phyloP scores from a whole-genome alignment of 2,329 filamentous ascomycete genomes.

The Diaporthe sp. region DNA sequence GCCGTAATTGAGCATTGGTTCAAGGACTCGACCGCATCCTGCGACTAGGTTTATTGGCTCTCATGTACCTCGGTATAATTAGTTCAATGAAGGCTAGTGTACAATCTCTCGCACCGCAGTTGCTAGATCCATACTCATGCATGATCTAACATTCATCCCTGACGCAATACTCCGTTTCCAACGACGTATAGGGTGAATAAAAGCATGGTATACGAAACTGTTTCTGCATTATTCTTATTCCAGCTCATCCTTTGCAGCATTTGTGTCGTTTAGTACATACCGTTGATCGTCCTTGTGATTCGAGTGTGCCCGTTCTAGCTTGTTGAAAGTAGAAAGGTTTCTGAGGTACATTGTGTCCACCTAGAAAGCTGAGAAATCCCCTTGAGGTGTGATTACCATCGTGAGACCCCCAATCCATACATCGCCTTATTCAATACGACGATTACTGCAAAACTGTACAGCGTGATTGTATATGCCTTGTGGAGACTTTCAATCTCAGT shows the following conservation, averaged over 20 bases:
- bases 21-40: background rate
- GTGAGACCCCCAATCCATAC: no score
- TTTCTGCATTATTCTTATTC: background rate
- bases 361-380: no score
- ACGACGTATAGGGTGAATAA: background rate
- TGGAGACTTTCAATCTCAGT: no score
- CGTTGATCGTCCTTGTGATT: background rate
- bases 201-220: background rate
- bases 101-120: background rate
- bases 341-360: no score
- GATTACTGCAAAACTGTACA: no score
- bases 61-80: background rate
- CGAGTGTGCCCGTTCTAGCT: no score
- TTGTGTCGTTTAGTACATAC: background rate
- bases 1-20: background rate
- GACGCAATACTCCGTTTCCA: background rate
- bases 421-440: no score
- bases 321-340: no score
- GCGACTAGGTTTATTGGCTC: background rate
- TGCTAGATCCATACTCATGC: background rate
- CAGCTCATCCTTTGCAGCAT: background rate
- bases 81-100: background rate
- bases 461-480: no score
- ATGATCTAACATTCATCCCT: background rate
- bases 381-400: no score